phyloP scores from a whole-genome alignment of 2,329 filamentous ascomycete species.

The Cytospora piceicola region DNA sequence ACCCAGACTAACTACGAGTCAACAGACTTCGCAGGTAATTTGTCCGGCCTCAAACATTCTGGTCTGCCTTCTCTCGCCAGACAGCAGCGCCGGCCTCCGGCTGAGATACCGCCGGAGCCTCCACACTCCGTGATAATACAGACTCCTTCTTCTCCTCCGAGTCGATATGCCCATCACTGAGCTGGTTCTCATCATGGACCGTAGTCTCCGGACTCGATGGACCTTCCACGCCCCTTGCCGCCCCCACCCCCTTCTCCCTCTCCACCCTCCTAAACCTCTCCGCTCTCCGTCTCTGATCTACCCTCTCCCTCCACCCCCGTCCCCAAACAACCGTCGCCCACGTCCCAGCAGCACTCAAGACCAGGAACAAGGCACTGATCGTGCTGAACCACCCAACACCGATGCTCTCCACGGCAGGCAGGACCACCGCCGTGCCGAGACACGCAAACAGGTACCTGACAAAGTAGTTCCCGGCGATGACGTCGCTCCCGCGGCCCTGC shows the following conservation, averaged over 20 bases:
- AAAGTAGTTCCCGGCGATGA: conserved; percentile 81
- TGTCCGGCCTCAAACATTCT: neutral
- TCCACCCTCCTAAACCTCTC: conserved; percentile 37
- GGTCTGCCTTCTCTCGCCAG: neutral
- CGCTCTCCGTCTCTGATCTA: conserved; percentile 53
- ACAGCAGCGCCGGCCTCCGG: neutral
- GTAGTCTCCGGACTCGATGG: neutral
- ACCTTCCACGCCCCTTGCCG: neutral
- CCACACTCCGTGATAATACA: neutral
- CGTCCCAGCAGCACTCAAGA: conserved; percentile 48
- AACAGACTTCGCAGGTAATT: neutral
- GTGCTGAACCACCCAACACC: conserved; percentile 84
- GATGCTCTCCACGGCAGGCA: conserved; percentile 74
- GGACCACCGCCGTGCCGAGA: conserved; percentile 68
- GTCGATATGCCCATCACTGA: neutral
- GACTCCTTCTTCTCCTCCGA: neutral
- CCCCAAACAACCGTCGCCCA: conserved; percentile 56
- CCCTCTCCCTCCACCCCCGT: conserved; percentile 53
- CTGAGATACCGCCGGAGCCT: neutral
- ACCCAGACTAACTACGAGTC: too few relatives aligned
- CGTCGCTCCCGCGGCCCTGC: conserved; percentile 70
- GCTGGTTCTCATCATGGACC: neutral
- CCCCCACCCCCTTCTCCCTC: conserved; percentile 4
- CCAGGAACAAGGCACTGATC: conserved; percentile 63
- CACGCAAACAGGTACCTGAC: conserved; percentile 77